These are phyloP conservation scores for Penicillium daleae DNA, from an alignment of 495 filamentous ascomycete genomes.

Conservation along the genomic window DNA sequence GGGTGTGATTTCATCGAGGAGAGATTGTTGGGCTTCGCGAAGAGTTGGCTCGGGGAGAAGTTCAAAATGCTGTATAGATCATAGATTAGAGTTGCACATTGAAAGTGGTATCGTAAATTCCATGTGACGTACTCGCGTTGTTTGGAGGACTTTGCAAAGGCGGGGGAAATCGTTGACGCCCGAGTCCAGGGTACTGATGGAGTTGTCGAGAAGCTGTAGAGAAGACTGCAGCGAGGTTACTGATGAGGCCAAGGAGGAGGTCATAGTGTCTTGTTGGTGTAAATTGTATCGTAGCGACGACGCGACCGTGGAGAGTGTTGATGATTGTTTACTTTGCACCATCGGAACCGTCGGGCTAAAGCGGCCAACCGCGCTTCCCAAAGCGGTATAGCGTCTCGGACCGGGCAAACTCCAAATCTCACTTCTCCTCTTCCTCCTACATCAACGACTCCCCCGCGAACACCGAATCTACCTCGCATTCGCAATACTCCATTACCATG, in stretches of 20 bases:
- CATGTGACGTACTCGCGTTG: constrained; percentile 60
- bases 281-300: neutral
- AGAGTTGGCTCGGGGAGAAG: constrained; percentile 72
- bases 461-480: constrained; percentile 41
- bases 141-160: constrained; percentile 69
- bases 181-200: constrained; percentile 70
- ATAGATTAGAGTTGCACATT: neutral
- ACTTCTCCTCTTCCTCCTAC: constrained; percentile 39
- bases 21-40: constrained; percentile 65
- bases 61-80: constrained; percentile 69
- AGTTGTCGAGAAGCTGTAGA: constrained; percentile 71
- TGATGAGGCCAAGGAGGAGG: constrained; percentile 60
- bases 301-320: neutral
- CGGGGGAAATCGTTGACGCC: constrained; percentile 78
- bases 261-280: constrained; percentile 33
- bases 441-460: constrained; percentile 31
- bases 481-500: constrained; percentile 58
- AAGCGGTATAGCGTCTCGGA: constrained; percentile 40
- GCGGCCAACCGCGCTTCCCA: constrained; percentile 27
- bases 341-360: constrained; percentile 35
- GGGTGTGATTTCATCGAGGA: constrained; percentile 74
- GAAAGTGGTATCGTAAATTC: constrained; percentile 5
- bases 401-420: constrained; percentile 48
- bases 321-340: constrained; percentile 38
- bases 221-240: constrained; percentile 73